Percentiles rank a stretch among this genome's conserved stretches.
Evolutionary conservation across 768 basidiomycete genomes (phyloP).

Genomic region (Chiua virens): DNA sequence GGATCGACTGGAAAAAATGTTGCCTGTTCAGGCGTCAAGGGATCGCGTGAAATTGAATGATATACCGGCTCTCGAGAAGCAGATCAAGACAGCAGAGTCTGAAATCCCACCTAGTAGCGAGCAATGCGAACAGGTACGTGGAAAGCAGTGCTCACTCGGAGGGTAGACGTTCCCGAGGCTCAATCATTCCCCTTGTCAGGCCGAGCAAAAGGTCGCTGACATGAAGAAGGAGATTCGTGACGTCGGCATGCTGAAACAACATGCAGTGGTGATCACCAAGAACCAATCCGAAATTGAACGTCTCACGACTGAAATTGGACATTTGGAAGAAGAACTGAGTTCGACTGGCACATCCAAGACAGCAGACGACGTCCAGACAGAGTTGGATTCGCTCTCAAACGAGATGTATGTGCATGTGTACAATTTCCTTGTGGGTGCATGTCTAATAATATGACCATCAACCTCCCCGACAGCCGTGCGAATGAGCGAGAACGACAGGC

Average conservation of each 20-base stretch:
- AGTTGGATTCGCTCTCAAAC: constrained; percentile 62
- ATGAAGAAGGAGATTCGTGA: constrained; percentile 64
- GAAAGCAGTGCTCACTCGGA: background rate
- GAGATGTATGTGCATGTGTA: constrained; percentile 31
- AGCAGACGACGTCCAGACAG: constrained; percentile 78
- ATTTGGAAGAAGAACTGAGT: constrained; percentile 68
- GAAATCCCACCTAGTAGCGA: constrained; percentile 51
- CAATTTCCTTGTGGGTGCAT: background rate
- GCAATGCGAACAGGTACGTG: constrained; percentile 61
- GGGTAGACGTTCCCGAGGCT: background rate
- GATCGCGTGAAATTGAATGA: constrained; percentile 58
- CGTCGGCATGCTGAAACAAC: constrained; percentile 56
- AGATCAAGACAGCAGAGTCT: constrained; percentile 57
- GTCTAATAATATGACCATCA: background rate
- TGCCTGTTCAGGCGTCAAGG: constrained; percentile 54
- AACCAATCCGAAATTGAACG: constrained; percentile 58
- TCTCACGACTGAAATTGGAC: constrained; percentile 58
- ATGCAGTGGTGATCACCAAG: constrained; percentile 56
- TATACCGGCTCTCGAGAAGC: constrained; percentile 63
- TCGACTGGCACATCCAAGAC: constrained; percentile 78
- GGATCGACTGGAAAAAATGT: constrained; percentile 53
- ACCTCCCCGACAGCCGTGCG: constrained; percentile 53
- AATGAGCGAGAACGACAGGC: constrained; percentile 63
- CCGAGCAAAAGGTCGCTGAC: constrained; percentile 47
- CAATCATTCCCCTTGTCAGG: constrained; percentile 36